Conservation (phyloP, 306 rosid genomes). For the Corylus avellana region DNA sequence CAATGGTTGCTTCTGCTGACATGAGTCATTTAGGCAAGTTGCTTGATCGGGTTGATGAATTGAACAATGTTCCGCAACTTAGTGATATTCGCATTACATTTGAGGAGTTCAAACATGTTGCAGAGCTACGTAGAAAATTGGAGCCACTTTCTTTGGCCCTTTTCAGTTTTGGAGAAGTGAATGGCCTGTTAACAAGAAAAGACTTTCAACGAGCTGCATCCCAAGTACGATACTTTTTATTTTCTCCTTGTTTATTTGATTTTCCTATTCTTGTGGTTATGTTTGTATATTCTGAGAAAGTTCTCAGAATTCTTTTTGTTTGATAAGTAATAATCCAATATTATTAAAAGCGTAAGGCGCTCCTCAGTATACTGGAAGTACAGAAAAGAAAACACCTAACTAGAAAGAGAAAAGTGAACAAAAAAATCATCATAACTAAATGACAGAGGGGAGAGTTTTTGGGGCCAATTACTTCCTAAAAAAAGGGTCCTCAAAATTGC, state of each 20-base stretch:
- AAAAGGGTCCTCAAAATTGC: no score
- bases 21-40: constrained; percentile 53
- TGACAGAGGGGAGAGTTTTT: no score
- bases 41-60: constrained; percentile 61
- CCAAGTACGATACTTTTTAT: constrained; percentile 45
- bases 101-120: constrained; percentile 81
- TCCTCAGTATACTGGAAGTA: no score
- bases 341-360: no score
- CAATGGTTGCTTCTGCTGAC: constrained; percentile 92
- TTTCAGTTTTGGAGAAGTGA: constrained; percentile 78
- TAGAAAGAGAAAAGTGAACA: no score
- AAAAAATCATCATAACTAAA: no score
- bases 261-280: neutral
- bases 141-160: constrained; percentile 79
- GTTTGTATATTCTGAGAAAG: neutral
- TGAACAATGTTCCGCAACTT: constrained; percentile 48
- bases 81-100: constrained; percentile 58
- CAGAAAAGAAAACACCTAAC: no score
- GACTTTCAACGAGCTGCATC: constrained; percentile 91
- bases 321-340: no score
- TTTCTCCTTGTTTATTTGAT: constrained; percentile 19
- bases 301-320: no score
- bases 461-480: no score
- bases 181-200: constrained; percentile 60
- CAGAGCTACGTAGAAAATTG: constrained; percentile 64